Percentiles rank a stretch among this genome's conserved stretches.
phyloP scores from a whole-genome alignment of 78 protist genomes.

The Anaeramoeba flamelloides region DNA sequence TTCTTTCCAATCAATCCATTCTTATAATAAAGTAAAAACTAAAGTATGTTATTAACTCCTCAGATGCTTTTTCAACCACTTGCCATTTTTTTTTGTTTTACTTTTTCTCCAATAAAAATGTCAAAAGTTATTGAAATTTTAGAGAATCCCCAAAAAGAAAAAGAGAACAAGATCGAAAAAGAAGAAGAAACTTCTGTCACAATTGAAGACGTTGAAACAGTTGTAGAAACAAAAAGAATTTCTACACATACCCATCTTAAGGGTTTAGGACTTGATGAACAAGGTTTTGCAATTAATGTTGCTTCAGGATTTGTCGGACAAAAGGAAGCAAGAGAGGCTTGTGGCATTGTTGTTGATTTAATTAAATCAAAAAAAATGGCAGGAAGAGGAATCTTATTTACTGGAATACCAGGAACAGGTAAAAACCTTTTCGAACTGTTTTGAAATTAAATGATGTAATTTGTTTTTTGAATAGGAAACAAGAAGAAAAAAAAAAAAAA shows the following conservation, averaged over 20 bases:
- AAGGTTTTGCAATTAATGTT: constrained; percentile 59
- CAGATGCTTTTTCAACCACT: too few species aligned
- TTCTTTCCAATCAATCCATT: too few species aligned
- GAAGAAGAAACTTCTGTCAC: constrained; percentile 16
- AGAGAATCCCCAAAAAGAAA: not conserved
- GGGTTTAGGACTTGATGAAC: constrained; percentile 86
- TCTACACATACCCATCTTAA: constrained; percentile 91
- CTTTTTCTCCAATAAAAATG: not conserved
- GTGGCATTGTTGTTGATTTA: constrained; percentile 88
- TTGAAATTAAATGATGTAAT: too few species aligned
- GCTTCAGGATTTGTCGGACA: constrained; percentile 96
- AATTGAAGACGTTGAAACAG: constrained; percentile 73
- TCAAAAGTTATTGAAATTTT: not conserved
- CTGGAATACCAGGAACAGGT: constrained; percentile 95
- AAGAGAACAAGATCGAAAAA: not conserved
- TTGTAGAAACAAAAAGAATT: constrained; percentile 63
- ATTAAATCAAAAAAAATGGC: constrained; percentile 94
- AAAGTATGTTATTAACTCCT: too few species aligned
- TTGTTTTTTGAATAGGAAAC: too few species aligned
- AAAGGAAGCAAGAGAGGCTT: constrained; percentile 82
- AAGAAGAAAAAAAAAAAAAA: too few species aligned
- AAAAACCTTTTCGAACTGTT: constrained; percentile 90
- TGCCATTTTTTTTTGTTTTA: not conserved
- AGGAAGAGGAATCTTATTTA: constrained; percentile 92
- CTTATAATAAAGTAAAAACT: too few species aligned